Evolutionary conservation across 495 filamentous ascomycete genomes (phyloP).

Genomic region (Hyaloscypha bicolor): DNA sequence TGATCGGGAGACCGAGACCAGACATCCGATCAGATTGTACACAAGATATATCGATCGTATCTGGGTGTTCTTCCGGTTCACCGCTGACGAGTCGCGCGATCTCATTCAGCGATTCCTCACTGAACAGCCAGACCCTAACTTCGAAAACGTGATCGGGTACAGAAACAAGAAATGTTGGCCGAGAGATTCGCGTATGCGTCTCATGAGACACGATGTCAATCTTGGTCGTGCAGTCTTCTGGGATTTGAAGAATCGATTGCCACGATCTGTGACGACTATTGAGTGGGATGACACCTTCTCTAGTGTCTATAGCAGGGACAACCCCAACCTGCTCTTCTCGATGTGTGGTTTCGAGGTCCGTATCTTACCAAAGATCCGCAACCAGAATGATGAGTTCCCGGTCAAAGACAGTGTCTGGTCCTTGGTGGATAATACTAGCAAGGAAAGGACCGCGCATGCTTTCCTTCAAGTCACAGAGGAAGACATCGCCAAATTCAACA

Average conservation of each 20-base stretch:
- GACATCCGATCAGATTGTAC: constrained; percentile 94
- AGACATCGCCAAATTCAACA: constrained; percentile 99
- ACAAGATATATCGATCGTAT: constrained; percentile 98
- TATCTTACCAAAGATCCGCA: constrained; percentile 93
- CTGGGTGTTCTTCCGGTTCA: constrained; percentile 96
- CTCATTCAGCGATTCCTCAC: constrained; percentile 98
- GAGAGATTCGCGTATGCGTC: constrained; percentile 91
- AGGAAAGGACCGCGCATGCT: constrained; percentile 95
- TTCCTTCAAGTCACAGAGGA: constrained; percentile 99
- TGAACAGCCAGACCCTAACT: constrained; percentile 98
- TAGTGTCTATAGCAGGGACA: constrained; percentile 98
- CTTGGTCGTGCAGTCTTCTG: constrained; percentile 98
- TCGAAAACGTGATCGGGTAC: constrained; percentile 99
- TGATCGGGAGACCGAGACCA: constrained; percentile 85
- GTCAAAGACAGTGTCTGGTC: constrained; percentile 99
- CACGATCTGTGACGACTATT: constrained; percentile 92
- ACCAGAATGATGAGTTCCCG: constrained; percentile 93
- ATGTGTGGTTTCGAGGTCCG: constrained; percentile 99
- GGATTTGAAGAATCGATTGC: constrained; percentile 97
- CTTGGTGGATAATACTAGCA: constrained; percentile 91
- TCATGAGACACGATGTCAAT: constrained; percentile 99
- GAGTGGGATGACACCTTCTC: constrained; percentile 99
- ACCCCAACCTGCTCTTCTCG: constrained; percentile 94
- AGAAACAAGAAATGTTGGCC: constrained; percentile 99
- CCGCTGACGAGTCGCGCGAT: constrained; percentile 90